Conservation (phyloP, 2,329 filamentous ascomycete genomes). For the Trichophyton simii region DNA sequence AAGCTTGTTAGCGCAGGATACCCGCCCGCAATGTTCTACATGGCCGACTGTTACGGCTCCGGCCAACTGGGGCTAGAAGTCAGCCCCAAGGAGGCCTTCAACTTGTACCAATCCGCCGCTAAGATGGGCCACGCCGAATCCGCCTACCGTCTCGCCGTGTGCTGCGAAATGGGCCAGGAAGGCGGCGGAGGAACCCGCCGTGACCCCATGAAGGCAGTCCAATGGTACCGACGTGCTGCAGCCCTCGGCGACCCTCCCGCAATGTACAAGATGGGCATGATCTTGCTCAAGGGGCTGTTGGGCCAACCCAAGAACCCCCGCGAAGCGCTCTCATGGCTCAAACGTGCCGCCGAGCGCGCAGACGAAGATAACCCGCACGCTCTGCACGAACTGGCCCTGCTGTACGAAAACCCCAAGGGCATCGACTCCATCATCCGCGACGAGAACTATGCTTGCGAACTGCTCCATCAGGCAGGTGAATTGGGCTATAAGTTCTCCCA, state of each 20-base stretch:
- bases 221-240: constrained; percentile 94
- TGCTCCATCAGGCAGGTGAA: constrained; percentile 76
- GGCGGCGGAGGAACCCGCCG: constrained; percentile 85
- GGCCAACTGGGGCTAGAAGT: constrained; percentile 65
- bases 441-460: constrained; percentile 62
- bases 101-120: constrained; percentile 82
- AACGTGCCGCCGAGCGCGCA: constrained; percentile 77
- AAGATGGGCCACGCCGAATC: constrained; percentile 76
- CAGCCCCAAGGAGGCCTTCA: constrained; percentile 86
- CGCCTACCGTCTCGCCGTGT: constrained; percentile 89
- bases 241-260: constrained; percentile 80
- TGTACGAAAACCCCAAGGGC: constrained; percentile 44
- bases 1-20: constrained; percentile 65
- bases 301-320: constrained; percentile 70
- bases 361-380: constrained; percentile 88
- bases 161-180: constrained; percentile 90
- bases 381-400: constrained; percentile 66
- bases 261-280: constrained; percentile 98
- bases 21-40: constrained; percentile 79
- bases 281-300: constrained; percentile 82
- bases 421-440: constrained; percentile 69
- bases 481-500: constrained; percentile 93
- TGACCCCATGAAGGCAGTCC: constrained; percentile 85
- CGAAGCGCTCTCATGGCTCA: constrained; percentile 85
- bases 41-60: constrained; percentile 79